Evolutionary conservation across 2,329 filamentous ascomycete genomes (phyloP).

Genomic region (Trichoderma sp.): DNA sequence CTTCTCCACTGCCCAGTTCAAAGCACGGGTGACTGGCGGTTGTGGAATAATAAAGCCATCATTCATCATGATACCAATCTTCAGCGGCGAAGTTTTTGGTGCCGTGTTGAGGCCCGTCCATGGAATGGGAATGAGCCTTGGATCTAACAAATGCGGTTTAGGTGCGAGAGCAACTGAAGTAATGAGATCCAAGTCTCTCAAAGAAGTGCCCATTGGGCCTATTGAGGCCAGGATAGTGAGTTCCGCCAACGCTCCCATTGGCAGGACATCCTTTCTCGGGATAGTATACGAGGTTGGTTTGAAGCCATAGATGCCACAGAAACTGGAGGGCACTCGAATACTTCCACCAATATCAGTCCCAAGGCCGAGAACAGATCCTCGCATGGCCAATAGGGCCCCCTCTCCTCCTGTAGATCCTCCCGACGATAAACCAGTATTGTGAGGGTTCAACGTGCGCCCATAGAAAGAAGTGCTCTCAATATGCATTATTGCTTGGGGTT

Average conservation of each 20-base stretch:
- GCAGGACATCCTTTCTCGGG: constrained; percentile 16
- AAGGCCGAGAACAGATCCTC: constrained; percentile 42
- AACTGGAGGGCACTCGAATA: constrained; percentile 40
- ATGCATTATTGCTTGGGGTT: constrained; percentile 57
- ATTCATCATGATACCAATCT: constrained; percentile 46
- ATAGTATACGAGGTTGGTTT: constrained; percentile 44
- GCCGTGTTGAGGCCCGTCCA: constrained; percentile 36
- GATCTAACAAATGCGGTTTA: constrained; percentile 37
- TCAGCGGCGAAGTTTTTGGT: constrained; percentile 29
- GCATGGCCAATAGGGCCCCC: constrained; percentile 42
- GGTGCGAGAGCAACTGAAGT: constrained; percentile 32
- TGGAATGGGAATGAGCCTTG: constrained; percentile 35
- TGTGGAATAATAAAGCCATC: constrained; percentile 43
- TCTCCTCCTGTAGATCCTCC: constrained; percentile 65
- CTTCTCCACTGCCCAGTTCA: constrained; percentile 38
- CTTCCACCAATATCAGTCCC: constrained; percentile 45
- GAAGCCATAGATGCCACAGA: constrained; percentile 47
- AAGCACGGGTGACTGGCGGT: constrained; percentile 40
- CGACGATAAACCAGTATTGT: constrained; percentile 58
- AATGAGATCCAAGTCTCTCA: constrained; percentile 41
- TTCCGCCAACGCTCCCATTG: constrained; percentile 33
- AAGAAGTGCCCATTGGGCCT: constrained; percentile 38
- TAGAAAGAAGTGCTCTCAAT: constrained; percentile 61
- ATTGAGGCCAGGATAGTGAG: constrained; percentile 40
- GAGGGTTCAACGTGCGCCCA: constrained; percentile 61